Evolutionary conservation across 768 basidiomycete species (phyloP).

Genomic region (Phlebiopsis gigantea): DNA sequence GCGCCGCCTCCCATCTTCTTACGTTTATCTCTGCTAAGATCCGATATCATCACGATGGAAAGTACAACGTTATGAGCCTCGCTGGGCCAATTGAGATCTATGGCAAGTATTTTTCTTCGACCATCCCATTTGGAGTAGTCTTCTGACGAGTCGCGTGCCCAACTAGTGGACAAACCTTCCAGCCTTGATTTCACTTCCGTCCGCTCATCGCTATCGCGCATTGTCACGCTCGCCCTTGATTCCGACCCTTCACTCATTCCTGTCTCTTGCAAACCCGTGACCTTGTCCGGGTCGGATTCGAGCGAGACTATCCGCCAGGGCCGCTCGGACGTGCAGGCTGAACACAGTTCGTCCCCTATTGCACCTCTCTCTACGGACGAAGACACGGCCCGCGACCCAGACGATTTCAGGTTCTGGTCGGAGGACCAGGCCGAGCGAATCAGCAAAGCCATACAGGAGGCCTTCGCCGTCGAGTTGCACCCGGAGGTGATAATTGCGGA

Average conservation of each 20-base stretch:
- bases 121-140: too few relatives aligned
- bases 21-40: slow-evolving; percentile 35
- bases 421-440: slow-evolving; percentile 89
- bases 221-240: slow-evolving; percentile 85
- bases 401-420: slow-evolving; percentile 95
- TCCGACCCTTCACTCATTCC: slow-evolving; percentile 81
- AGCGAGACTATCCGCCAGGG: too few relatives aligned
- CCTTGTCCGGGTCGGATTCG: background rate
- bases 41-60: slow-evolving; percentile 94
- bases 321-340: background rate
- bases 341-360: background rate
- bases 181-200: slow-evolving; percentile 62
- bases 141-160: background rate
- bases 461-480: slow-evolving; percentile 85
- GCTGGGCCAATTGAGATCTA: slow-evolving; percentile 86
- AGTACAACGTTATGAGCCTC: slow-evolving; percentile 90
- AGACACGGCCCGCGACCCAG: slow-evolving; percentile 58
- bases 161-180: slow-evolving; percentile 62
- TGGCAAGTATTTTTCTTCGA: slow-evolving; percentile 43
- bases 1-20: background rate
- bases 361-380: slow-evolving; percentile 17
- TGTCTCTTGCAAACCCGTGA: slow-evolving; percentile 44
- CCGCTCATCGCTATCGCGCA: slow-evolving; percentile 58
- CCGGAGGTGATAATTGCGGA: slow-evolving; percentile 90
- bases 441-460: slow-evolving; percentile 67